Conservation (phyloP, 805 yeast genomes). For the Candida ficus region DNA sequence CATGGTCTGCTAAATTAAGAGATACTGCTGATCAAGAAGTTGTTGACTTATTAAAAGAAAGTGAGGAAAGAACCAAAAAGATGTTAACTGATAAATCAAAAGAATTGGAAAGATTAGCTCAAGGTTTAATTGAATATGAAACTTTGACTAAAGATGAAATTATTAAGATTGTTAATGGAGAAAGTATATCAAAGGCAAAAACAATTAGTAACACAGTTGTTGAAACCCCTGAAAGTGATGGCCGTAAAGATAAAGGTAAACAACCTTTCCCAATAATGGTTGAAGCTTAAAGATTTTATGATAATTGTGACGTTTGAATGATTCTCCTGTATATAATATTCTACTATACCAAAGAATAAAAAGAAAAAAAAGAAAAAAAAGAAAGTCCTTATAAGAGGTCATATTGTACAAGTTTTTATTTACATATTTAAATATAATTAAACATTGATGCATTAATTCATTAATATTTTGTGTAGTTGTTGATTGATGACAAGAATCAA, state of each 20-base stretch:
- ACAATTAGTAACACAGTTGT: slow-evolving; percentile 72
- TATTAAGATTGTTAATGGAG: slow-evolving; percentile 80
- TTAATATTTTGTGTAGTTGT: too few relatives aligned
- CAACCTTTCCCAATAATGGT: slow-evolving; percentile 26
- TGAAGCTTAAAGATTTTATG: slow-evolving; percentile 14
- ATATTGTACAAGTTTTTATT: not conserved
- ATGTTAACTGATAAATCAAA: slow-evolving; percentile 54
- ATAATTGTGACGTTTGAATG: slow-evolving; percentile 2
- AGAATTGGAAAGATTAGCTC: slow-evolving; percentile 84
- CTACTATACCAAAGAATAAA: not conserved
- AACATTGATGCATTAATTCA: slow-evolving; percentile 2
- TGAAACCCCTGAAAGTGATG: slow-evolving; percentile 45
- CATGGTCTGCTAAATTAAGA: slow-evolving; percentile 86
- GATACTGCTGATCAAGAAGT: slow-evolving; percentile 94
- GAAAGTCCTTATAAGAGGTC: not conserved
- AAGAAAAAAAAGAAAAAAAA: not conserved
- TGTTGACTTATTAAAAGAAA: slow-evolving; percentile 61
- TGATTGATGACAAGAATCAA: too few relatives aligned
- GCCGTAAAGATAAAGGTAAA: slow-evolving; percentile 34
- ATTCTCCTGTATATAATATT: slow-evolving; percentile 4
- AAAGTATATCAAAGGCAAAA: slow-evolving; percentile 61
- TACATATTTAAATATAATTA: not conserved
- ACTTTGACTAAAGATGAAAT: slow-evolving; percentile 89
- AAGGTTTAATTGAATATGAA: slow-evolving; percentile 92
- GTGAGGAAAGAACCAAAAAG: slow-evolving; percentile 75